Evolutionary conservation across 257 asterid species (phyloP).

Genomic region (Solanum okadae): DNA sequence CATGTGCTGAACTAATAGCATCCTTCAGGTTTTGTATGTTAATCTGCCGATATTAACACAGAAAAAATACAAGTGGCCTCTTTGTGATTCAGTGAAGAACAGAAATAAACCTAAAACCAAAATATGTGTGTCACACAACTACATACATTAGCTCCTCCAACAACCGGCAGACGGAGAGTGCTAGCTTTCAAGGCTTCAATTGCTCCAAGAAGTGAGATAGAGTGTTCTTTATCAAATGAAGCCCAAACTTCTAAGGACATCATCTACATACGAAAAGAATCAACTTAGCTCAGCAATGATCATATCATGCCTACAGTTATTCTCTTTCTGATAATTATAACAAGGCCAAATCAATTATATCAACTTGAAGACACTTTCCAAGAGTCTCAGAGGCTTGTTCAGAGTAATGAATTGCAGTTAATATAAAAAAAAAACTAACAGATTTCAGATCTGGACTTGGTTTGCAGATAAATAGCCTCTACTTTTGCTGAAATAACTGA

Average conservation of each 20-base stretch:
- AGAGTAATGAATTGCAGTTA: background rate
- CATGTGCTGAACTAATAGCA: constrained; percentile 68
- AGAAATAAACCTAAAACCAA: background rate
- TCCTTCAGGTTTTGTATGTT: constrained; percentile 70
- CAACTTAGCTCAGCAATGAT: constrained; percentile 6
- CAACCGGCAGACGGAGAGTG: constrained; percentile 85
- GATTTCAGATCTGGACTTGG: background rate
- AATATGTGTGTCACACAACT: background rate
- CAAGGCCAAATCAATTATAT: background rate
- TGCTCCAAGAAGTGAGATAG: constrained; percentile 61
- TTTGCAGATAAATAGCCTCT: background rate
- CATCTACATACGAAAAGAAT: constrained; percentile 29
- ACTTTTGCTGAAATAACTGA: background rate
- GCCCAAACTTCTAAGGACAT: constrained; percentile 62
- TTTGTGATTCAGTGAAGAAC: background rate
- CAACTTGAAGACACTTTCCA: background rate
- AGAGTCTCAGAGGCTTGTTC: background rate
- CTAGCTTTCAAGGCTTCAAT: constrained; percentile 88
- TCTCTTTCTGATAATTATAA: background rate
- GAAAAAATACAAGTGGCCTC: background rate
- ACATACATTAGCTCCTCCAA: constrained; percentile 76
- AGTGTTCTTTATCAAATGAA: constrained; percentile 63
- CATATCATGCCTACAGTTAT: background rate
- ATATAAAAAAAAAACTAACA: background rate
- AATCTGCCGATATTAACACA: constrained; percentile 30